Evolutionary conservation across 768 basidiomycete species (phyloP).

Genomic region (Pulveroboletus frians): DNA sequence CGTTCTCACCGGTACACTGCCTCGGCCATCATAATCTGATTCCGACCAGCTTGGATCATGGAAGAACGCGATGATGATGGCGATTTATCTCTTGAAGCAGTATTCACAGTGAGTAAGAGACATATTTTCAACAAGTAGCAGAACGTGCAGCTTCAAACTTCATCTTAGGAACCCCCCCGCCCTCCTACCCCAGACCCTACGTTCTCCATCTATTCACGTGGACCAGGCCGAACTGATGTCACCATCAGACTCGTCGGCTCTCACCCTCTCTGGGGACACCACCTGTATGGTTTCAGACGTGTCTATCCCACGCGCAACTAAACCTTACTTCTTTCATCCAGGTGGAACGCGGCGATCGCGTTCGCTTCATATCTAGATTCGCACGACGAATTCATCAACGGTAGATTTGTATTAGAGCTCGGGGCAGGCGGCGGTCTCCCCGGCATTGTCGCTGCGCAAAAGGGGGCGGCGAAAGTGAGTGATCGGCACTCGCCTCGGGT

Average conservation of each 20-base stretch:
- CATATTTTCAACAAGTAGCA: too few species aligned
- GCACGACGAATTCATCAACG: slow-evolving; percentile 41
- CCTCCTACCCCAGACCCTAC: slow-evolving; percentile 67
- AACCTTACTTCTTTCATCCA: slow-evolving; percentile 23
- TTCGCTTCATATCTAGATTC: slow-evolving; percentile 67
- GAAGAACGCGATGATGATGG: slow-evolving; percentile 24
- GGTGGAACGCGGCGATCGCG: slow-evolving; percentile 78
- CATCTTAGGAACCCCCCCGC: slow-evolving; percentile 50
- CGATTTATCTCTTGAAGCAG: slow-evolving; percentile 35
- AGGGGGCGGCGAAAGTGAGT: slow-evolving; percentile 61
- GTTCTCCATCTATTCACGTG: slow-evolving; percentile 42
- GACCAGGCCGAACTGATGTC: slow-evolving; percentile 31
- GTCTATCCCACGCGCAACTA: neutral
- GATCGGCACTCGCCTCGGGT: neutral
- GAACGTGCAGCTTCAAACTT: neutral
- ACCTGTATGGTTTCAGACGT: slow-evolving; percentile 46
- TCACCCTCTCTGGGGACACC: slow-evolving; percentile 79
- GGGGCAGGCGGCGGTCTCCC: slow-evolving; percentile 94
- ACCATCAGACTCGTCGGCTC: slow-evolving; percentile 68
- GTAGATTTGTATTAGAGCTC: slow-evolving; percentile 68
- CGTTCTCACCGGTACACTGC: neutral
- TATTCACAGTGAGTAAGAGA: slow-evolving; percentile 48
- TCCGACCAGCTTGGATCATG: neutral
- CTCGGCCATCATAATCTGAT: neutral
- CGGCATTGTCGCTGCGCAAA: slow-evolving; percentile 65